phyloP scores from a whole-genome alignment of 179 eudicot genomes.

The Nepenthes alata region DNA sequence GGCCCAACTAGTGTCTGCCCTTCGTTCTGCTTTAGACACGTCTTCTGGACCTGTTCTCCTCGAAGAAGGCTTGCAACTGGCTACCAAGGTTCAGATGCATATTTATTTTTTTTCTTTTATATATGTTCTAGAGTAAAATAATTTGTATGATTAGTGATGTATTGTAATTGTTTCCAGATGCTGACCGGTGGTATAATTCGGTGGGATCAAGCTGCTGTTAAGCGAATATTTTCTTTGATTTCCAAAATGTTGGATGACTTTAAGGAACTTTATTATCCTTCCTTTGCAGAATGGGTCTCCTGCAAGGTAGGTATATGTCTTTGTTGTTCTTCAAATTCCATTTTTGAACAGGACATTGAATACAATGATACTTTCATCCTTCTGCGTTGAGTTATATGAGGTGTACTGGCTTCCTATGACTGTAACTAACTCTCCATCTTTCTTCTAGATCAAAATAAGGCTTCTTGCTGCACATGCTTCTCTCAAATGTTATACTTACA shows the following conservation, averaged over 20 bases:
- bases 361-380: background rate
- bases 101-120: conserved; percentile 1
- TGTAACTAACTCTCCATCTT: conserved; percentile 9
- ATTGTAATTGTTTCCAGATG: conserved; percentile 38
- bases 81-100: conserved; percentile 63
- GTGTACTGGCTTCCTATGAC: conserved; percentile 6
- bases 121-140: conserved; percentile 7
- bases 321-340: conserved; percentile 2
- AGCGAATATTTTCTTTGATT: conserved; percentile 81
- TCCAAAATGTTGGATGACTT: conserved; percentile 83
- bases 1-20: conserved; percentile 97
- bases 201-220: conserved; percentile 85
- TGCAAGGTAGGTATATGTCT: conserved; percentile 55
- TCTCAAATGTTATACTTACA: conserved; percentile 85
- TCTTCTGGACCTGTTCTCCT: conserved; percentile 80
- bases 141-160: conserved; percentile 7
- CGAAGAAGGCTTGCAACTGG: conserved; percentile 93
- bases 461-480: conserved; percentile 97
- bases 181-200: conserved; percentile 73
- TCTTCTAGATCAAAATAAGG: conserved; percentile 71
- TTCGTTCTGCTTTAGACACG: conserved; percentile 83
- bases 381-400: conserved; percentile 6
- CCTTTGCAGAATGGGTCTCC: conserved; percentile 99
- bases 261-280: conserved; percentile 91
- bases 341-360: background rate